phyloP scores from a whole-genome alignment of 768 basidiomycete genomes.

The Naganishia antarctica region DNA sequence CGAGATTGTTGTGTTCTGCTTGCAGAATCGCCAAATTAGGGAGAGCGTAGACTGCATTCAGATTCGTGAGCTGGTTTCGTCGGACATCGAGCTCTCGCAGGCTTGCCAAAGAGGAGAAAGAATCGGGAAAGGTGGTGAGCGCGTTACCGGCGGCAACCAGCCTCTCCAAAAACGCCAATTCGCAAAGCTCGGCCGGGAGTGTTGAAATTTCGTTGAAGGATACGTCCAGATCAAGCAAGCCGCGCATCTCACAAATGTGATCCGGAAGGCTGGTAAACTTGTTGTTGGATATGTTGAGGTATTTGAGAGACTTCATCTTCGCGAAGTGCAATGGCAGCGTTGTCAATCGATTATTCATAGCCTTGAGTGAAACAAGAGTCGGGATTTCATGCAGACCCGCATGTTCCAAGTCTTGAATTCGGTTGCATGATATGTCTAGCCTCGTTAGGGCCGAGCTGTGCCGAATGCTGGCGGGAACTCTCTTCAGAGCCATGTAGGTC shows the following conservation, averaged over 20 bases:
- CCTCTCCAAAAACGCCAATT: conserved; percentile 63
- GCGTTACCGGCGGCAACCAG: conserved; percentile 83
- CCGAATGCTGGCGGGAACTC: conserved; percentile 76
- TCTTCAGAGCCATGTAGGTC: conserved; percentile 89
- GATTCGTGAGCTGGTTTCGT: conserved; percentile 73
- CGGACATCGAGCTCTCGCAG: conserved; percentile 75
- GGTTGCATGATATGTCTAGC: conserved; percentile 85
- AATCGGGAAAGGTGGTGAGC: conserved; percentile 65
- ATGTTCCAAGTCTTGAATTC: conserved; percentile 81
- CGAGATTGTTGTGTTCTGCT: conserved; percentile 77
- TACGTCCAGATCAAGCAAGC: conserved; percentile 78
- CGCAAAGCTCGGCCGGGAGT: conserved; percentile 73
- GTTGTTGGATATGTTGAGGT: conserved; percentile 93
- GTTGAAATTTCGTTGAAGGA: conserved; percentile 87
- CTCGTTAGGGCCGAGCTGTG: conserved; percentile 68
- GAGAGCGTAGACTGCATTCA: conserved; percentile 64
- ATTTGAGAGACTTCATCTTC: conserved; percentile 63
- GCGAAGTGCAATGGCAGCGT: conserved; percentile 80
- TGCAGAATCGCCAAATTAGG: conserved; percentile 64
- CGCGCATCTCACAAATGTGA: conserved; percentile 66
- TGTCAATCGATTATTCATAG: conserved; percentile 89
- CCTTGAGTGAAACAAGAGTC: conserved; percentile 62
- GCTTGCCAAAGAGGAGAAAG: conserved; percentile 57
- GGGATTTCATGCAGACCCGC: conserved; percentile 73
- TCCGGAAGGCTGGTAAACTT: conserved; percentile 72